Evolutionary conservation across 441 rosid species (phyloP), one percentile per base, ranked within the genome.

Genomic region (Bruguiera hainesii): DNA sequence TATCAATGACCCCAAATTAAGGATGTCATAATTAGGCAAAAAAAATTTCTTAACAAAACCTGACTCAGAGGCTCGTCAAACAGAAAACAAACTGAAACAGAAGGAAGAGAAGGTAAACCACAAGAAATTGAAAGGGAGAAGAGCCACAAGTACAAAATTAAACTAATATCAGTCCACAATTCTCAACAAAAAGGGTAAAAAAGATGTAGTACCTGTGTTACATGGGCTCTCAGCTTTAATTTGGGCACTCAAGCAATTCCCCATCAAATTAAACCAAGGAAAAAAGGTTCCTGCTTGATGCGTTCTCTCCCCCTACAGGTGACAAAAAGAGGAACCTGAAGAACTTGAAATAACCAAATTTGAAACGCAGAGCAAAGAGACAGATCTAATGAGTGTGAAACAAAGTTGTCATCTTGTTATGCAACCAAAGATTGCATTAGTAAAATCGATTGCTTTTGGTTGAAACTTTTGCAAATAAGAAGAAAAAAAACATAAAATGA

Each of bases 191-290:
- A 67, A 18, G 28, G 30, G 18, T 37, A 35, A 20, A 74, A 21
- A 33, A 33, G 56, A 21, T 31, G 61, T 48, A 66, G 66, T 75
- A 93, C 96, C 96, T 81, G 91, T 84, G 64, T 78, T 84, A 58
- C 56, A 79, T 66, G 89, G 84, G 80, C 85, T 89, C 82, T 89
- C 97, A 64, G 96, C 98, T 83, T 95, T 90, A 82, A 92, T 80
- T 73, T 82, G 87, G 62, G 96, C 81, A 75, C 97, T 85, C 68
- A 95, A 83, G 85, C 99, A 95, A 80, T 79, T 57, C 85, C 99
- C 97, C 98, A 95, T 95, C 31, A 61, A 65, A 72, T 58, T 68
- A 67, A 74, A 67, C 64, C 67, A 50, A 55, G 59, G 31, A 68
- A 71, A 39, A 65, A 60, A 31, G 58, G 53, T 57, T 60, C 77